Conservation (phyloP, 1,139 yeast species). For the Torulaspora globosa region DNA sequence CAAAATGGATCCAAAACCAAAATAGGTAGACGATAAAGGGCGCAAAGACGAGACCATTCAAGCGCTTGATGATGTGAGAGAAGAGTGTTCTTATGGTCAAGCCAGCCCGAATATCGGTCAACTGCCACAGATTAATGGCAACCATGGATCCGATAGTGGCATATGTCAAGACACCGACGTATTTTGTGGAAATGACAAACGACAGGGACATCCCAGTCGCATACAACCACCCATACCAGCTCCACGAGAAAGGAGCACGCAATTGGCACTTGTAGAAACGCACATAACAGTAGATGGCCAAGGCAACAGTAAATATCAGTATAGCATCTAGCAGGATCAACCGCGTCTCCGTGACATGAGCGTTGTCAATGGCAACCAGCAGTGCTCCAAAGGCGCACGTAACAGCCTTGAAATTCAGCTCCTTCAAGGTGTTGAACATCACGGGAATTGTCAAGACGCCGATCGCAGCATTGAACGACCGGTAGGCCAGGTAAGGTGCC, state of each 20-base stretch:
- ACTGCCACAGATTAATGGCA: slow-evolving; percentile 76
- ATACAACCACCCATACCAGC: slow-evolving; percentile 88
- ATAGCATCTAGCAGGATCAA: slow-evolving; percentile 90
- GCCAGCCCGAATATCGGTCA: slow-evolving; percentile 71
- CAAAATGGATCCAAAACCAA: slow-evolving; percentile 93
- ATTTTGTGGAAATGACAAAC: slow-evolving; percentile 88
- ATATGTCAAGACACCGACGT: slow-evolving; percentile 91
- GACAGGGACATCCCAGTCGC: slow-evolving; percentile 83
- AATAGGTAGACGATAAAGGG: slow-evolving; percentile 81
- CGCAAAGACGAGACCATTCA: slow-evolving; percentile 64
- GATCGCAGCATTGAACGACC: slow-evolving; percentile 74
- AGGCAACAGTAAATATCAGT: slow-evolving; percentile 73
- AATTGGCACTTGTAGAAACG: slow-evolving; percentile 69
- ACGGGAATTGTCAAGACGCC: slow-evolving; percentile 83
- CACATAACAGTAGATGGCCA: slow-evolving; percentile 72
- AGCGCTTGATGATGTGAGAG: slow-evolving; percentile 74
- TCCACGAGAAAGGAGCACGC: slow-evolving; percentile 53
- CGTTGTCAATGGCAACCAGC: slow-evolving; percentile 81
- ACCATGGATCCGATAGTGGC: slow-evolving; percentile 85
- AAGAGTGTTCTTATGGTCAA: slow-evolving; percentile 54
- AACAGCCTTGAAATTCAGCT: slow-evolving; percentile 71
- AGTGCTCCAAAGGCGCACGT: slow-evolving; percentile 80
- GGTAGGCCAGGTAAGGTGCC: slow-evolving; percentile 86
- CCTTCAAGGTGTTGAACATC: slow-evolving; percentile 76
- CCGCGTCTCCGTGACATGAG: slow-evolving; percentile 88